These are phyloP conservation scores for Datura wrightii DNA, from an alignment of 257 asterid species.

Conservation along the genomic window DNA sequence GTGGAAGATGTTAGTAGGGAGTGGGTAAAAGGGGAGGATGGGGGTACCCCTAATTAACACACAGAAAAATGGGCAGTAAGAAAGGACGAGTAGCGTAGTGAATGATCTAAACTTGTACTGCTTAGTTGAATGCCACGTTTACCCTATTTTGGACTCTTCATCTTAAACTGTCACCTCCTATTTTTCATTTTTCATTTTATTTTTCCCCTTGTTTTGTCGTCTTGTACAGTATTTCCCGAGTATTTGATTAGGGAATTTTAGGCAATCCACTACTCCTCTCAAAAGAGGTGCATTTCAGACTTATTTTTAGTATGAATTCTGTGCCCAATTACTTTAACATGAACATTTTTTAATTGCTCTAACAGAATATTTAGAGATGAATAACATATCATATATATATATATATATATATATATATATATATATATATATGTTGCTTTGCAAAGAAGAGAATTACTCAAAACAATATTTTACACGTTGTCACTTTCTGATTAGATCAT, in stretches of 20 bases:
- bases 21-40: background rate
- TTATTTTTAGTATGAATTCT: background rate
- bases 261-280: background rate
- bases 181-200: background rate
- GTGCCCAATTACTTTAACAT: background rate
- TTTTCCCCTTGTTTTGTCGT: constrained; percentile 37
- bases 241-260: too few relatives aligned
- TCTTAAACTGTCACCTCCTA: constrained; percentile 1
- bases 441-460: background rate
- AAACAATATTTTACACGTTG: background rate
- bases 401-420: background rate
- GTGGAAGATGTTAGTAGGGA: constrained; percentile 20
- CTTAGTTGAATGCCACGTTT: constrained; percentile 71
- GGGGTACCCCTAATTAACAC: constrained; percentile 29
- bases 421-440: background rate
- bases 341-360: background rate
- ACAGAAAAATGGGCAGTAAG: constrained; percentile 38
- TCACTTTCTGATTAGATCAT: background rate
- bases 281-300: background rate
- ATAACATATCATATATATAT: background rate
- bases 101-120: constrained; percentile 45
- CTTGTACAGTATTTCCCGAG: background rate
- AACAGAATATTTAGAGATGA: background rate
- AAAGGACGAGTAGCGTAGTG: constrained; percentile 38
- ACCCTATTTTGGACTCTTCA: constrained; percentile 40